These are phyloP conservation scores for Fusarium multiceps DNA, from an alignment of 2,329 filamentous ascomycete species.

Conservation along the genomic window DNA sequence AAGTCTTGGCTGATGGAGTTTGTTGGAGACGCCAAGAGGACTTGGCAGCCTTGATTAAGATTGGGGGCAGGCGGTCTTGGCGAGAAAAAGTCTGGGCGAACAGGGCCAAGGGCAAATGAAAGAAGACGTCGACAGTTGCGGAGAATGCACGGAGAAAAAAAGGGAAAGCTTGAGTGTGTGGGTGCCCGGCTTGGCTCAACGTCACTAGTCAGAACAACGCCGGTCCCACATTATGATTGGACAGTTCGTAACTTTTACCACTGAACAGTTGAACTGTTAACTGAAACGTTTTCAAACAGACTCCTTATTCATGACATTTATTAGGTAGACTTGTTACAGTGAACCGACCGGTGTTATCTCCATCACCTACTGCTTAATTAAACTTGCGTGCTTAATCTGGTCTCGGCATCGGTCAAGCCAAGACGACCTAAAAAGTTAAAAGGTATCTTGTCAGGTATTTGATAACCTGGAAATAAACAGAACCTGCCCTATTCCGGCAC, in stretches of 20 bases:
- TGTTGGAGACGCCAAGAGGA: constrained; percentile 20
- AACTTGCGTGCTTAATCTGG: constrained; percentile 4
- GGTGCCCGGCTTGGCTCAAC: constrained; percentile 39
- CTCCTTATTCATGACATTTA: background rate
- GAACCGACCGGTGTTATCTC: background rate
- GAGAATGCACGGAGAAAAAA: constrained; percentile 18
- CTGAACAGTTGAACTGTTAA: background rate
- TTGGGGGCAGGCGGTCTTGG: constrained; percentile 22
- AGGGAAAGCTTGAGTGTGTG: constrained; percentile 45
- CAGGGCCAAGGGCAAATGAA: background rate
- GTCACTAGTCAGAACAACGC: background rate
- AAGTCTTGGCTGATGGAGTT: constrained; percentile 23
- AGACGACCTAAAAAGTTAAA: background rate
- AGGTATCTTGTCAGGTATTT: background rate
- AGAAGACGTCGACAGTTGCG: constrained; percentile 5
- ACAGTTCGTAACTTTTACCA: background rate
- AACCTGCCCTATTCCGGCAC: constrained; percentile 21
- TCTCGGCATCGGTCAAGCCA: constrained; percentile 12
- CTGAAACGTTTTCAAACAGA: background rate
- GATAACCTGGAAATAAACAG: constrained; percentile 8
- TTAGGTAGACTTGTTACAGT: background rate
- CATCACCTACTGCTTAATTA: background rate
- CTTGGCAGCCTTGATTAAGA: constrained; percentile 31
- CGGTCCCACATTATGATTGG: background rate
- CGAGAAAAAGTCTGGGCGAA: constrained; percentile 19